Evolutionary conservation across 352 stramenopile genomes (phyloP), one percentile per base, ranked within the genome.

Genomic region (Phytophthora boehmeriae): DNA sequence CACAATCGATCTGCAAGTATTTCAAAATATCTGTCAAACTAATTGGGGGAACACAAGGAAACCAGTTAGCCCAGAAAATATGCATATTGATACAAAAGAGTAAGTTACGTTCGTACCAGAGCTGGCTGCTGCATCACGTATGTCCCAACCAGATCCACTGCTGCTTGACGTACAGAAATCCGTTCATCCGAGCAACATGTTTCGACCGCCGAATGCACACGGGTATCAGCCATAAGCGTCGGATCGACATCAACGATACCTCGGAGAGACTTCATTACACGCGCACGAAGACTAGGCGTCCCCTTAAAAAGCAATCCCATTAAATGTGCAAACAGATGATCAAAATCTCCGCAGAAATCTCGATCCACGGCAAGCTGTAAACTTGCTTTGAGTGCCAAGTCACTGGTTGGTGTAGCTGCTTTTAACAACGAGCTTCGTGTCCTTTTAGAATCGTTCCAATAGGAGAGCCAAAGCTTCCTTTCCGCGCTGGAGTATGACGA

Each of bases 21-120:
- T 1, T 88, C 82, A 35, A 90, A 93, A 63, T 96, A 96, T 17
- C 68, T 79, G 48, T 92, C 80, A 57, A 96, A 90, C 88, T 96
- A 43, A 10, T 52, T 35, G 50, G 14, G 39, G n/a, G 8, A 19
- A 14, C 10, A 43, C 4, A 53, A 38, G 8, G 13, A 36, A 35
- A 11, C 4, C 41, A 23, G 16, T 42, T 38, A n/a, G n/a, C n/a
- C n/a, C 6, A 34, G 22, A 64, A 6, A 30, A 30, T 30, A 30
- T 3, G 22, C 10, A 8, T 22, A 43, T 2, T 36, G 10, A 47
- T 19, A 9, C 47, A 30, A 35, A 30, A 5, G 38, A 58, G n/a
- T 11, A 36, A 28, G 2, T 42, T 2, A 42, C 9, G 8, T 32
- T 75, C 75, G 45, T 87, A 96, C 86, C 78, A 96, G 50, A 10